A percentile compares a stretch with the other conserved stretches of the same genome.
These are phyloP conservation scores for Moelleriella libera DNA, from an alignment of 2,329 filamentous ascomycete species.

Conservation along the genomic window DNA sequence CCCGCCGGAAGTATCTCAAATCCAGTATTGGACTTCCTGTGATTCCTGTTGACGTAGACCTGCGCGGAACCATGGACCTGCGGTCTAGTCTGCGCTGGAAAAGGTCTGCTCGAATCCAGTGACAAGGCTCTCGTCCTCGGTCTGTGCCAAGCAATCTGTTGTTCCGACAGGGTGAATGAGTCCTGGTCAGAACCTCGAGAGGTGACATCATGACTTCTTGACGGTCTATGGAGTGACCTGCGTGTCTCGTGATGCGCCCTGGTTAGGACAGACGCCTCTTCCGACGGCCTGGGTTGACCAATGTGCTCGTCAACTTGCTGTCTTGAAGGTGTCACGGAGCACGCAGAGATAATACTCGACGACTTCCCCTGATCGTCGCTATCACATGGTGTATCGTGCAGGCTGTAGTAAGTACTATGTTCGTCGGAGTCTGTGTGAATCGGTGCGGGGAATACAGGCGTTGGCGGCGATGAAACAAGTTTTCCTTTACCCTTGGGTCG, in stretches of 20 bases:
- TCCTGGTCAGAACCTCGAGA: not conserved
- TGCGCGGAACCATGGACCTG: constrained; percentile 4
- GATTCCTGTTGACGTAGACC: constrained; percentile 4
- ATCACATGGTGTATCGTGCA: not conserved
- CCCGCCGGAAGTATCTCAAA: constrained; percentile 7
- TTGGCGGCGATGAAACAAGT: constrained; percentile 11
- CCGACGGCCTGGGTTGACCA: too few species aligned
- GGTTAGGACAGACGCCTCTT: not conserved
- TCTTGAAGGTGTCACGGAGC: not conserved
- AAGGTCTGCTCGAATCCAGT: not conserved
- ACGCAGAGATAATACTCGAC: not conserved
- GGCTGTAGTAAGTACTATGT: not conserved
- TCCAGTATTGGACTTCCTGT: constrained; percentile 1
- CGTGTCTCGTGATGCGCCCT: not conserved
- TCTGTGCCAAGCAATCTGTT: not conserved
- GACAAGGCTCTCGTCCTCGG: not conserved
- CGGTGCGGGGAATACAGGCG: constrained; percentile 5
- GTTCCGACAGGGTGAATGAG: not conserved
- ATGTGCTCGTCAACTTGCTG: not conserved
- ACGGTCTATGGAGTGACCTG: not conserved
- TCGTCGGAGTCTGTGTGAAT: not conserved
- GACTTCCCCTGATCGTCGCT: not conserved
- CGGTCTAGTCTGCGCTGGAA: not conserved
- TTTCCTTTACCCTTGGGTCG: constrained; percentile 17
- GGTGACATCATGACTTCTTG: not conserved